Evolutionary conservation across 208 protist genomes (phyloP), one percentile per base, ranked within the genome.

Genomic region (Crithidia thermophila): DNA sequence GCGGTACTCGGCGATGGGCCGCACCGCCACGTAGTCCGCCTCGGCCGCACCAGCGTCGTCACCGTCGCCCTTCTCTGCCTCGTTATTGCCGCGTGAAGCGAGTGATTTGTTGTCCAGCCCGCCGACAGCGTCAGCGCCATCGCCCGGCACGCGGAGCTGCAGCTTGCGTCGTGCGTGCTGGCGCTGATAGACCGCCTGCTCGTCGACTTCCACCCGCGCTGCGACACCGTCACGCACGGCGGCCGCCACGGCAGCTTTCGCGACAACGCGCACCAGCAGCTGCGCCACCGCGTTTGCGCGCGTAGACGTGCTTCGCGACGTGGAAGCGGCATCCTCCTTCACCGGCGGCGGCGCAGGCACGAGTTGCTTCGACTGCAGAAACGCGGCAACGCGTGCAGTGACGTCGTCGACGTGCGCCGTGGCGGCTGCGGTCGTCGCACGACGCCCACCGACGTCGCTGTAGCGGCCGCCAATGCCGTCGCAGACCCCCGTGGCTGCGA

Each of bases 231-330:
- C 40, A 4, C 84, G 84, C 45, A 72, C 82, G 25, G 76, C 34
- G 4, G 84, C 84, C 6, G 78, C 81, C 43, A 84, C 53, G 20
- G 77, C 81, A 7, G 84, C 84, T 62, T 86, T 74, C n/a, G 58
- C 46, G 27, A 81, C 6, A 7, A 81, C 34, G 18, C 55, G 69
- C 27, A 76, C 59, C n/a, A 75, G 49, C 23, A 71, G 30, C 34
- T 62, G 31, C 13, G 75, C 63, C 14, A 72, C 49, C 14, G 18
- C 33, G 2, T 6, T 18, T 30, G 53, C 53, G 30, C 23, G 43
- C 21, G 43, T 37, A n/a, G 53, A 30, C 5, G 27, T n/a, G 23
- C 53, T 3, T 18, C 21, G 8, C 31, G 11, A 33, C 33, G 37
- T 7, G 18, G 34, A 27, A 3, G 4, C 42, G 28, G 31, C 30